Evolutionary conservation across 805 yeast genomes (phyloP).

Genomic region (Metschnikowia matae): DNA sequence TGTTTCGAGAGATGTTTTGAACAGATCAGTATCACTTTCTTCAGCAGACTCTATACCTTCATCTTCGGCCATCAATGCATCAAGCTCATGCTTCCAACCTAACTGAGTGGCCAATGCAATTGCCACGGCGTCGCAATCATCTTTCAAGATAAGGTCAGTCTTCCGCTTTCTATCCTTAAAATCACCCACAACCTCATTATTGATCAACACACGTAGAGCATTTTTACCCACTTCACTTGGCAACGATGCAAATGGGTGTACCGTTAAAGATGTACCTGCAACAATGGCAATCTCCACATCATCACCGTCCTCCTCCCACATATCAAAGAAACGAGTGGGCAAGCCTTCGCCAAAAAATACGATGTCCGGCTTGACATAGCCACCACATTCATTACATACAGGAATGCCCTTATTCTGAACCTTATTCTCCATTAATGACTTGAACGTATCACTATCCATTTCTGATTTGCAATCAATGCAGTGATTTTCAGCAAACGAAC

Average conservation of each 20-base stretch:
- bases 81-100: constrained; percentile 64
- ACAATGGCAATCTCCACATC: constrained; percentile 70
- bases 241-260: constrained; percentile 83
- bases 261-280: constrained; percentile 90
- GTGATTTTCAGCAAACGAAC: constrained; percentile 81
- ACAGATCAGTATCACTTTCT: neutral
- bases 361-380: constrained; percentile 87
- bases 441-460: constrained; percentile 47
- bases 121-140: constrained; percentile 66
- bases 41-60: neutral
- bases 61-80: constrained; percentile 28
- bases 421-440: constrained; percentile 31
- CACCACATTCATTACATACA: constrained; percentile 60
- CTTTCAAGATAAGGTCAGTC: constrained; percentile 56
- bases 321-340: constrained; percentile 64
- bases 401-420: constrained; percentile 40
- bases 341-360: constrained; percentile 91
- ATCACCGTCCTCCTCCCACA: constrained; percentile 56
- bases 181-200: constrained; percentile 75
- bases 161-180: constrained; percentile 47
- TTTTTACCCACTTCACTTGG: constrained; percentile 57
- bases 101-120: constrained; percentile 46
- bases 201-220: constrained; percentile 61
- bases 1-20: neutral
- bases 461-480: constrained; percentile 70